Evolutionary conservation across 768 basidiomycete species (phyloP), one percentile per base, ranked within the genome.

Genomic region (Thelephora aurantiotincta): DNA sequence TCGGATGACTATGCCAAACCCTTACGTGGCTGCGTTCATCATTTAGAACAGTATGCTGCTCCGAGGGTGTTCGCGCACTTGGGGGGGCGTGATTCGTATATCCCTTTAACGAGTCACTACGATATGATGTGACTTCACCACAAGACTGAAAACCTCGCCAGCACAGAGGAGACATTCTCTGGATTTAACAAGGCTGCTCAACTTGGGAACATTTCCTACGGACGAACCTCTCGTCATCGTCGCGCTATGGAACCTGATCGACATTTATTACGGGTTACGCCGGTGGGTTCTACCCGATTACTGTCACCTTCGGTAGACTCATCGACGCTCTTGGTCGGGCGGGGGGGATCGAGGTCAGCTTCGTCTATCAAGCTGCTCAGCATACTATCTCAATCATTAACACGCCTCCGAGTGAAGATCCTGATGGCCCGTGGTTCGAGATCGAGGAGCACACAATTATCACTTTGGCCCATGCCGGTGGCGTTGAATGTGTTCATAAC

Each of bases 361-460:
- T 74, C 41, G 62, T 83, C 16, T 96, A 97, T 62, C 64, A 68
- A 16, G 65, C 75, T 22, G 80, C 81, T 6, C 89, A 93, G 62
- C 58, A 58, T 12, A 64, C 82, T 1, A 60, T 94, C 18, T 57
- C 67, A 3, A 59, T 68, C 0, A 62, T 65, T 56, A 82, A 82
- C 56, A 61, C 70, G 12, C 55, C 61, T 16, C 16, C 38, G 14
- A 11, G 18, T 4, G 4, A 16, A 9, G 18, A 16, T 14, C 38
- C 16, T 18, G 11, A 16, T 41, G 38, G 22, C 16, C 69, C 70
- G 1, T 98, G 93, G 92, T 75, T 79, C 59, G 55, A 63, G 22
- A 66, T 98, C 37, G 94, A 98, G 61, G 83, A 94, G 60, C 70
- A 74, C 49, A 97, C 97, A 91, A 71, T 98, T 52, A 77, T 88